phyloP scores from a whole-genome alignment of 1,139 yeast genomes.

The Pichia sp. region DNA sequence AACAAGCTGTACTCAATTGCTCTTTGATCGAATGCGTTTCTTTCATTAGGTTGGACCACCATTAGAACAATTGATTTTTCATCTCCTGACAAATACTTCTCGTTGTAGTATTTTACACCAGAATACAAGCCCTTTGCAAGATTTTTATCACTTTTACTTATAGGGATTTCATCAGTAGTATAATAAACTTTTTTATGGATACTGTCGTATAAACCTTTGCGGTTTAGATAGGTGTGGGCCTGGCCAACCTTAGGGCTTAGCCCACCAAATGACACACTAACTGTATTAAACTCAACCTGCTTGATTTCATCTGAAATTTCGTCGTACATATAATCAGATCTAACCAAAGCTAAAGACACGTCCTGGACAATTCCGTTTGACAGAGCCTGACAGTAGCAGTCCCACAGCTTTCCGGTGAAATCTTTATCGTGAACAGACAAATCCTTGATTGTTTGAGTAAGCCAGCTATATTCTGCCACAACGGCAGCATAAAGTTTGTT shows the following conservation, averaged over 20 bases:
- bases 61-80: slow-evolving; percentile 59
- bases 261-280: slow-evolving; percentile 93
- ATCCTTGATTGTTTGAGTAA: slow-evolving; percentile 50
- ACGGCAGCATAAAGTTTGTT: slow-evolving; percentile 72
- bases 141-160: slow-evolving; percentile 57
- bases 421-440: slow-evolving; percentile 61
- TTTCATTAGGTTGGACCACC: slow-evolving; percentile 78
- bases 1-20: slow-evolving; percentile 70
- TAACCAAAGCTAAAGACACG: slow-evolving; percentile 74
- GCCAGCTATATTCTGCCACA: slow-evolving; percentile 56
- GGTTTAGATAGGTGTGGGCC: slow-evolving; percentile 64
- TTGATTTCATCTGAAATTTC: slow-evolving; percentile 49
- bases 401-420: slow-evolving; percentile 78
- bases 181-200: slow-evolving; percentile 40
- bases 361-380: slow-evolving; percentile 58
- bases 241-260: slow-evolving; percentile 75
- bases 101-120: slow-evolving; percentile 54
- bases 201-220: slow-evolving; percentile 48
- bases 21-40: slow-evolving; percentile 90
- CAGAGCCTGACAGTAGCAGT: slow-evolving; percentile 49
- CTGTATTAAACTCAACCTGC: slow-evolving; percentile 94
- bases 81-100: slow-evolving; percentile 28
- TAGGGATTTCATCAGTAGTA: slow-evolving; percentile 50
- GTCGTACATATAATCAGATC: slow-evolving; percentile 88
- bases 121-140: slow-evolving; percentile 69